Percentiles rank a stretch among this genome's conserved stretches.
phyloP scores from a whole-genome alignment of 306 rosid species.

The Cicer chorassanicum region DNA sequence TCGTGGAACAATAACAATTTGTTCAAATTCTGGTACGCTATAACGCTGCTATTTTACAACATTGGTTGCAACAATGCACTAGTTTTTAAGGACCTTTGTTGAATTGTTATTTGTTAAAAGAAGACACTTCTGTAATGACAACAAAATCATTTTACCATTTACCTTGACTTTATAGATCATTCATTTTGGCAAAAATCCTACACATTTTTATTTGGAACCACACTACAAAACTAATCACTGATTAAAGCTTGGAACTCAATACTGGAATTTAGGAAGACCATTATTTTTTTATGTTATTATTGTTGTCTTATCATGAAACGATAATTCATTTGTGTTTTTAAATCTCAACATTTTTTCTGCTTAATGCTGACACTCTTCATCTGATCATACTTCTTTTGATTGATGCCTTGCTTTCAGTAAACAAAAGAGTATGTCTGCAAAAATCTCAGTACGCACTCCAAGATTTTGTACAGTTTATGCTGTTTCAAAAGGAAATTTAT shows the following conservation, averaged over 20 bases:
- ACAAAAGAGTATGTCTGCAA: slow-evolving; percentile 65
- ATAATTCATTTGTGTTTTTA: background rate
- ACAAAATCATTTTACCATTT: slow-evolving; percentile 24
- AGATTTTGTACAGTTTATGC: slow-evolving; percentile 81
- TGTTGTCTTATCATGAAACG: background rate
- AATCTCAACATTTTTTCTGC: background rate
- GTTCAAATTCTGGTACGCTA: too few species aligned
- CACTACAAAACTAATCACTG: background rate
- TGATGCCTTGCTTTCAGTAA: slow-evolving; percentile 60
- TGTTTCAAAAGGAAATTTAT: slow-evolving; percentile 78
- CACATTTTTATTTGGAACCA: background rate
- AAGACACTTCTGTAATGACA: slow-evolving; percentile 6
- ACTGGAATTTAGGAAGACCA: background rate
- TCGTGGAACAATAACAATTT: too few species aligned
- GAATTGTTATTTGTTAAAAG: slow-evolving; percentile 2
- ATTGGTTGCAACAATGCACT: background rate
- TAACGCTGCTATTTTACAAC: background rate
- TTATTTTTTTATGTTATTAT: background rate
- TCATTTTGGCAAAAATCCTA: slow-evolving; percentile 18
- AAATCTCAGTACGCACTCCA: slow-evolving; percentile 72
- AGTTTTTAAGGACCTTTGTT: slow-evolving; percentile 1
- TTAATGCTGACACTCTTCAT: slow-evolving; percentile 28
- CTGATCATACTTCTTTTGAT: slow-evolving; percentile 23
- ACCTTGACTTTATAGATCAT: background rate
- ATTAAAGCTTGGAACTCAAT: too few species aligned